These are phyloP conservation scores for Pythium dissimile DNA, from an alignment of 352 stramenopile genomes.

Conservation along the genomic window DNA sequence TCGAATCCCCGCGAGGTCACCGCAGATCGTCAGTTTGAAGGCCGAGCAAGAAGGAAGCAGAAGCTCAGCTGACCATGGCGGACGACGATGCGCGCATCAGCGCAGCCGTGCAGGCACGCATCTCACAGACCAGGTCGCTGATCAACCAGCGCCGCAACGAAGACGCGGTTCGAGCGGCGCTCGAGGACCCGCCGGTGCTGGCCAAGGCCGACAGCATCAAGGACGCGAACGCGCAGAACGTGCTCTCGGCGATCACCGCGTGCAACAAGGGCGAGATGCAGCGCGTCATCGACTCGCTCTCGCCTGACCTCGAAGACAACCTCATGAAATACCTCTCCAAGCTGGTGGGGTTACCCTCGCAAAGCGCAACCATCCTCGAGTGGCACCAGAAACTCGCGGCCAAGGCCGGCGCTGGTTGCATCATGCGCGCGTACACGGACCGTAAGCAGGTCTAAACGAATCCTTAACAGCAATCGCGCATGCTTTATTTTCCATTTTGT, in stretches of 20 bases:
- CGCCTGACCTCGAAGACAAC: constrained; percentile 61
- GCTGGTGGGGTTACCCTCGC: constrained; percentile 63
- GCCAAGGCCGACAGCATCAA: constrained; percentile 65
- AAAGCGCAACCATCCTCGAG: constrained; percentile 82
- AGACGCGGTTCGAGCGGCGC: constrained; percentile 65
- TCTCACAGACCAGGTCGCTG: constrained; percentile 61
- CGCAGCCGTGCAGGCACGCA: constrained; percentile 55
- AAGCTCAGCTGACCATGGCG: constrained; percentile 34
- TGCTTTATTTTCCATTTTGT: too few relatives aligned
- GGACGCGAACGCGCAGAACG: constrained; percentile 73
- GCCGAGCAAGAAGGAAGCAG: neutral
- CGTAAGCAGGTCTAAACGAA: constrained; percentile 77
- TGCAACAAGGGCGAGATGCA: constrained; percentile 89
- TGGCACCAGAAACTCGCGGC: constrained; percentile 86
- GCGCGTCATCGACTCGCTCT: constrained; percentile 72
- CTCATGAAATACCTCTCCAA: constrained; percentile 91
- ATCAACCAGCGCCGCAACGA: constrained; percentile 79
- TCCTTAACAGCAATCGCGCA: too few relatives aligned
- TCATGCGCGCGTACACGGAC: constrained; percentile 87
- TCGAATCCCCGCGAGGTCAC: neutral
- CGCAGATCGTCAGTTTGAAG: constrained; percentile 20
- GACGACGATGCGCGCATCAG: constrained; percentile 54
- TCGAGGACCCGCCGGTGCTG: constrained; percentile 69
- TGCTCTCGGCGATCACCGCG: constrained; percentile 66
- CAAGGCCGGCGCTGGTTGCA: constrained; percentile 84